Conservation (phyloP, 768 basidiomycete species). For the Boletus rubropictus region DNA sequence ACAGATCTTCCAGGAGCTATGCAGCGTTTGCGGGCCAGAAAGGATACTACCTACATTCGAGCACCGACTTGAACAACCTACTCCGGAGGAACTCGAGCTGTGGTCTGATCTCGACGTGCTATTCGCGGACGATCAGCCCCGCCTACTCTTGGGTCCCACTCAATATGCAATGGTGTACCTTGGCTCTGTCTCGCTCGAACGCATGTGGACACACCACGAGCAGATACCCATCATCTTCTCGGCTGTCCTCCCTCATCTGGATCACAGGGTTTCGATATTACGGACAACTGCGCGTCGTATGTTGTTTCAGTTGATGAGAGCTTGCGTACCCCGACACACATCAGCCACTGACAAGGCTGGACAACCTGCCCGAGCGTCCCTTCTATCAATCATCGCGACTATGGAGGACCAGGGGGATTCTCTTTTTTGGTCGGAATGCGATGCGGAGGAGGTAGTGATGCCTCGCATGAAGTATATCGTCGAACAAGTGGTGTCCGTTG, state of each 20-base stretch:
- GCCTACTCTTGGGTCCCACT: constrained; percentile 68
- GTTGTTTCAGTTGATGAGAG: constrained; percentile 78
- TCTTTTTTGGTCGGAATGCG: constrained; percentile 71
- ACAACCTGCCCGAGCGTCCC: constrained; percentile 40
- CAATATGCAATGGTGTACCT: constrained; percentile 88
- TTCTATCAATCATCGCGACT: constrained; percentile 46
- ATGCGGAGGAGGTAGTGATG: constrained; percentile 47
- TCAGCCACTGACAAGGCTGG: constrained; percentile 57
- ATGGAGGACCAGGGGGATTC: constrained; percentile 55
- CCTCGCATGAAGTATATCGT: constrained; percentile 68
- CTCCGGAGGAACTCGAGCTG: constrained; percentile 62
- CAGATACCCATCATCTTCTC: constrained; percentile 75
- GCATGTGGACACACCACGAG: constrained; percentile 66
- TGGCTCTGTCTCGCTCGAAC: constrained; percentile 67
- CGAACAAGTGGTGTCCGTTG: constrained; percentile 55
- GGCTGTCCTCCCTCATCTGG: constrained; percentile 74
- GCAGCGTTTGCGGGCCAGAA: constrained; percentile 75
- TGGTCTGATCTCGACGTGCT: constrained; percentile 77
- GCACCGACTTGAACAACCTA: constrained; percentile 57
- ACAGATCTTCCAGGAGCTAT: constrained; percentile 77
- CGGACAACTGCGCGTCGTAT: constrained; percentile 68
- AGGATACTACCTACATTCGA: constrained; percentile 78
- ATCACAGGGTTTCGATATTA: constrained; percentile 66
- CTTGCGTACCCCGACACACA: constrained; percentile 76
- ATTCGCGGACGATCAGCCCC: constrained; percentile 62